A percentile compares a stretch with the other conserved stretches of the same genome.
phyloP scores from a whole-genome alignment of 1,284 basidiomycete genomes.

The Peniophora sp. region DNA sequence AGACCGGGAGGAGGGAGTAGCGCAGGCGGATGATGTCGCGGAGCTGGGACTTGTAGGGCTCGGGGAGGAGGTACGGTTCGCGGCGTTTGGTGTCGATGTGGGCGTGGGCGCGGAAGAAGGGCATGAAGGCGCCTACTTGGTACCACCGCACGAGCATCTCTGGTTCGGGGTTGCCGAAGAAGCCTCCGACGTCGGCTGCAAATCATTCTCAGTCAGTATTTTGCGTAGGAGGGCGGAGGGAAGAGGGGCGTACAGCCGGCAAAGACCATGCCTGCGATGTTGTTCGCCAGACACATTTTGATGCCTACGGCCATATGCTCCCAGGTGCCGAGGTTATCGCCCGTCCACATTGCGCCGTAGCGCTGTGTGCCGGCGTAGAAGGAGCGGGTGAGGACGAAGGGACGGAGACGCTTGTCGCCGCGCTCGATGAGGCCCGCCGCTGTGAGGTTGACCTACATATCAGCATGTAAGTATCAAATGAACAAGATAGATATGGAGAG shows the following conservation, averaged over 20 bases:
- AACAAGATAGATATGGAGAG: constrained; percentile 1
- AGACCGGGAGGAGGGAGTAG: constrained; percentile 85
- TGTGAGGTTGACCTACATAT: constrained; percentile 72
- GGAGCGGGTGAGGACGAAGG: constrained; percentile 92
- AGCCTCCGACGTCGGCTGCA: constrained; percentile 92
- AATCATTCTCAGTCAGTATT: not conserved
- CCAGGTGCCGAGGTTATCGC: constrained; percentile 97
- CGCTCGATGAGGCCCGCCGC: constrained; percentile 77
- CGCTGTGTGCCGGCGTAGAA: constrained; percentile 96
- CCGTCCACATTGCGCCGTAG: constrained; percentile 97
- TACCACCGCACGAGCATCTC: constrained; percentile 99
- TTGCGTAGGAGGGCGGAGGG: not conserved
- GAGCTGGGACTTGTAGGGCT: constrained; percentile 81
- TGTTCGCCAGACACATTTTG: constrained; percentile 89
- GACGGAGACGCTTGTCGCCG: constrained; percentile 68
- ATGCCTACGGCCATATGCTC: constrained; percentile 92
- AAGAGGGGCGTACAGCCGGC: constrained; percentile 63
- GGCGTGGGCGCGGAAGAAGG: constrained; percentile 98
- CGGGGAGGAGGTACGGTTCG: constrained; percentile 89
- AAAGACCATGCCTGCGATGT: constrained; percentile 92
- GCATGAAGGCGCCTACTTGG: constrained; percentile 89
- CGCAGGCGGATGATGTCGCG: constrained; percentile 77
- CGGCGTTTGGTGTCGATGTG: constrained; percentile 97
- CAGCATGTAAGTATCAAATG: constrained; percentile 4
- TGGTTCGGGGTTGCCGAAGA: constrained; percentile 93